Evolutionary conservation across 306 rosid genomes (phyloP), one percentile per base, ranked within the genome.

Genomic region (Crotalaria pallida): DNA sequence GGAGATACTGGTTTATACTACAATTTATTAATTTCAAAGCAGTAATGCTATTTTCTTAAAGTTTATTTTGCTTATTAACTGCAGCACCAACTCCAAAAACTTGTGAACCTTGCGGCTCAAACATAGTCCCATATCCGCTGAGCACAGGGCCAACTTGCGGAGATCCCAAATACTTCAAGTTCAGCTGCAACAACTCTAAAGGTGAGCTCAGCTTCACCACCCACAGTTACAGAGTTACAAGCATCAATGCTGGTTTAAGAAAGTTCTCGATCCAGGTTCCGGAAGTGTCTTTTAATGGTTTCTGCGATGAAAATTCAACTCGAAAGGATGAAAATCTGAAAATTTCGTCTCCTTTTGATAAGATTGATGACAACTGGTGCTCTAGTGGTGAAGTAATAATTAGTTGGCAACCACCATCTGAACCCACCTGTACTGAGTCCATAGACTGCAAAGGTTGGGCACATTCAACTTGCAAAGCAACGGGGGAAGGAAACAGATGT

Each of bases 31-130:
- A 27, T 27, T 27, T n/a, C n/a, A n/a, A n/a, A n/a, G n/a, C n/a
- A 27, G 31, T 27, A 27, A 27, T 27, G 31, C 5, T 27, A 4
- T 3, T 27, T 27, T 26, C 1, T 26, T 3, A 26, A 26, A 26
- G 4, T 26, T 26, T n/a, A n/a, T n/a, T 26, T 4, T 0, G 29
- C 29, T 2, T 27, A 2, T 27, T 27, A n/a, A n/a, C n/a, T 40
- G n/a, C 45, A 79, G 84, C 12, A 43, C 13, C 75, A 34, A 83
- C 33, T 6, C 15, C 1, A 0, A 73, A 56, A 65, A 19, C 29
- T 34, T 83, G 80, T 24, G 1, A 36, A 26, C 75, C 72, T 15
- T 83, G 84, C 29, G 87, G 87, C 18, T 68, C 77, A 23, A 73
- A 29, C 1, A 0, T 13, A 6, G 71, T 84, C 24, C 84, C 84